These are phyloP conservation scores for Globisporangium yorkense DNA, from an alignment of 352 stramenopile genomes.

Conservation along the genomic window DNA sequence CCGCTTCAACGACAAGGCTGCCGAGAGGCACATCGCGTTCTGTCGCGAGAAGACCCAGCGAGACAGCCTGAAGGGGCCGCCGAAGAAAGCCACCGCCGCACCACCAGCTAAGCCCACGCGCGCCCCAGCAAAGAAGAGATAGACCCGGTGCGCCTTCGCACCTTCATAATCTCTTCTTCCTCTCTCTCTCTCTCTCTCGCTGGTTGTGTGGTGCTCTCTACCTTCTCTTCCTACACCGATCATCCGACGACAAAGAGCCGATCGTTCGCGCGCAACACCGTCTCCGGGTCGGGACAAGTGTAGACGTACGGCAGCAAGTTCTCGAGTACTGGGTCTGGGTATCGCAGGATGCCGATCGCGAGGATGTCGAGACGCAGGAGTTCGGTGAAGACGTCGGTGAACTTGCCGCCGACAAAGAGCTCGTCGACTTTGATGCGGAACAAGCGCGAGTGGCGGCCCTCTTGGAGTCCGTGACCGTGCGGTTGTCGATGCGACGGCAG, in stretches of 20 bases:
- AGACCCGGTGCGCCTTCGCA: not conserved
- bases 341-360: slow-evolving; percentile 41
- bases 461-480: not conserved
- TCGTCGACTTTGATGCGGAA: slow-evolving; percentile 35
- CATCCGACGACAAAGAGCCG: slow-evolving; percentile 47
- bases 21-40: slow-evolving; percentile 89
- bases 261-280: slow-evolving; percentile 44
- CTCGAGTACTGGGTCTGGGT: slow-evolving; percentile 28
- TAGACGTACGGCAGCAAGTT: slow-evolving; percentile 64
- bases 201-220: no score
- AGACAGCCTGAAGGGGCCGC: slow-evolving; percentile 25
- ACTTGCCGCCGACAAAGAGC: slow-evolving; percentile 29
- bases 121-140: slow-evolving; percentile 38
- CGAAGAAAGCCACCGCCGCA: slow-evolving; percentile 27
- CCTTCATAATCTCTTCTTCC: not conserved
- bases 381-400: slow-evolving; percentile 40
- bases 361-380: slow-evolving; percentile 37
- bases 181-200: not conserved
- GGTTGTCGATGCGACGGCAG: not conserved
- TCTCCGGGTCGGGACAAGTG: slow-evolving; percentile 43
- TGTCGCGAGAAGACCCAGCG: slow-evolving; percentile 84
- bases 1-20: slow-evolving; percentile 89
- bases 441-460: slow-evolving; percentile 13
- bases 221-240: not conserved
- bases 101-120: slow-evolving; percentile 28